Evolutionary conservation across 257 asterid species (phyloP).

Genomic region (Solanum etuberosum): DNA sequence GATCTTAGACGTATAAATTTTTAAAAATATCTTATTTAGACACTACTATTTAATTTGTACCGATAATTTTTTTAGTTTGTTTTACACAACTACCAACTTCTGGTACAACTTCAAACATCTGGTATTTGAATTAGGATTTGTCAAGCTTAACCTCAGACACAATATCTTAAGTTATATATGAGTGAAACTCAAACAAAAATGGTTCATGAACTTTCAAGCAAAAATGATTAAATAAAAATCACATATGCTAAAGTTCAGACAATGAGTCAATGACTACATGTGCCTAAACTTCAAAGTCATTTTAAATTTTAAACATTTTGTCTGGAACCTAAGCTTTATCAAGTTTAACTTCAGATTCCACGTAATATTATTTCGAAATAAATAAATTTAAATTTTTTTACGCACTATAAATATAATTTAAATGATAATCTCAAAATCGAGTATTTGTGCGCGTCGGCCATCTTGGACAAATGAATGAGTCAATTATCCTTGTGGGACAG

Average conservation of each 20-base stretch:
- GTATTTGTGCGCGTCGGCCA: not conserved
- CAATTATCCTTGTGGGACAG: not conserved
- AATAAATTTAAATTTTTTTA: not conserved
- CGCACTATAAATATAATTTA: not conserved
- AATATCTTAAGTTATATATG: not conserved
- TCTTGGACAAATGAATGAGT: not conserved
- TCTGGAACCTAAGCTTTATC: not conserved
- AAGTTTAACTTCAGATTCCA: not conserved
- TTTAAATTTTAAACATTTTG: not conserved
- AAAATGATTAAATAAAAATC: not conserved
- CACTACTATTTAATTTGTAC: not conserved
- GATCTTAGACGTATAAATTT: no score
- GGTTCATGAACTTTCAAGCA: not conserved
- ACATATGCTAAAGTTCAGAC: not conserved
- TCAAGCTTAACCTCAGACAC: not conserved
- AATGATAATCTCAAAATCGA: not conserved
- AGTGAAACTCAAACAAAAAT: not conserved
- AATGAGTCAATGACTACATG: not conserved
- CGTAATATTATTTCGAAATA: not conserved
- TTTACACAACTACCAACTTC: not conserved
- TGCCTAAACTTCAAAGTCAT: not conserved
- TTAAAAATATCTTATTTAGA: not conserved
- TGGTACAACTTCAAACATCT: not conserved
- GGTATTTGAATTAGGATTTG: not conserved
- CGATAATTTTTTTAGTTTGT: not conserved